Evolutionary conservation across 768 basidiomycete genomes (phyloP), one percentile per base, ranked within the genome.

Genomic region (Candolleomyces eurysporus): DNA sequence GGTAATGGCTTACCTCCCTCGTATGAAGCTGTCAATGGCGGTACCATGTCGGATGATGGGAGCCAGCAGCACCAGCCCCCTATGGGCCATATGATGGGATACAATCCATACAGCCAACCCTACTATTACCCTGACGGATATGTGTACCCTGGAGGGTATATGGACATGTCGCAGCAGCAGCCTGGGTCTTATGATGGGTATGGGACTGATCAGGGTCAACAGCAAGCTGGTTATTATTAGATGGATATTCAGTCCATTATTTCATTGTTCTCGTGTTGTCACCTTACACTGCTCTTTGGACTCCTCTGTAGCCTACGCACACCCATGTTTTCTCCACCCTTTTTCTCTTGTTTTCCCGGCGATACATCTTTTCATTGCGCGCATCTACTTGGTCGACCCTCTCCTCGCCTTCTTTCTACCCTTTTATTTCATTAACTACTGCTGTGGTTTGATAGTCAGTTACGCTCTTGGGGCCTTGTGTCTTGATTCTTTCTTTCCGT

Each of bases 91-190:
- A 76, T 85, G 79, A 81, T 86, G 76, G 73, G 74, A 51, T 90
- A 89, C 59, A 68, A 82, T 22, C 71, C 80, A n/a, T 89, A 90
- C 68, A 83, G 82, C 42, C 80, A 84, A 66, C 80, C 78, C 45
- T 90, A 90, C 76, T 91, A 89, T 72, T 89, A 87, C 71, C 86
- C 87, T 22, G 87, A 88, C 55, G 79, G 82, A 62, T 90, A 90
- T 66, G 78, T 78, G 60, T 91, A 90, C 71, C 76, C 82, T 36
- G 36, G 36, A 61, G 82, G 78, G 48, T 90, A 89, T 75, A 75
- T 88, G 78, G 89, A 89, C 72, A 80, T 85, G 82, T 79, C 86
- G 48, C 87, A 86, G 65, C 73, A 85, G 48, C 87, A 87, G 64
- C 72, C 77, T 64, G 81, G 83, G 71, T 83, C 82, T 66, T 90